Evolutionary conservation across 345 rosid species (phyloP), one percentile per base, ranked within the genome.

Genomic region (Pelargonium nanum): DNA sequence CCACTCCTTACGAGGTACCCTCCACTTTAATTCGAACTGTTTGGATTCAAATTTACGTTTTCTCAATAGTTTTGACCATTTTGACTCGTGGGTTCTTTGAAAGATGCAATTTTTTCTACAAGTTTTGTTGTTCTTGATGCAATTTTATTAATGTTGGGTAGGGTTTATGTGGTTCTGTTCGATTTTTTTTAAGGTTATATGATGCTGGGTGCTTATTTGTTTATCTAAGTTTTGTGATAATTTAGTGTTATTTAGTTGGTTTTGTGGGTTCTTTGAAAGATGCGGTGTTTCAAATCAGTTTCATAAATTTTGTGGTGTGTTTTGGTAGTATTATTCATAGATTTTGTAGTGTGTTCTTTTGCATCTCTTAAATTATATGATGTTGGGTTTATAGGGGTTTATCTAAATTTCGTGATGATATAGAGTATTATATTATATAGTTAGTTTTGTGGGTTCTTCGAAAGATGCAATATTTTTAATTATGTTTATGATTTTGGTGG

Each of bases 1-100:
- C 99, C 75, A 87, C 77, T 74, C 90, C 96, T 1, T 90, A 89
- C 62, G 97, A 93, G 97, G 99, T 82, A n/a, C 9, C 48, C 5
- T 25, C 1, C 20, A 40, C 15, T 40, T 40, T 40, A 30, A 5
- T n/a, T 45, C 1, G 1, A 21, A 8, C 23, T 15, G 0, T 15
- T 24, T 16, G 17, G 15, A 23, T 60, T 26, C n/a, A 1, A 23
- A 15, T 2, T 10, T 57, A 26, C 51, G 0, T 19, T 22, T 5
- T n/a, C n/a, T n/a, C n/a, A n/a, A n/a, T n/a, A n/a, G n/a, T n/a
- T n/a, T n/a, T n/a, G n/a, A n/a, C n/a, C n/a, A n/a, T 2, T 40
- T 40, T 40, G 16, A 1, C 48, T 9, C 15, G 48, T 40, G 48
- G 48, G 48, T 40, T 40, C 16, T 40, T 40, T 12, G 16, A 40